Evolutionary conservation across 345 rosid species (phyloP).

Genomic region (Euclidium syriacum): DNA sequence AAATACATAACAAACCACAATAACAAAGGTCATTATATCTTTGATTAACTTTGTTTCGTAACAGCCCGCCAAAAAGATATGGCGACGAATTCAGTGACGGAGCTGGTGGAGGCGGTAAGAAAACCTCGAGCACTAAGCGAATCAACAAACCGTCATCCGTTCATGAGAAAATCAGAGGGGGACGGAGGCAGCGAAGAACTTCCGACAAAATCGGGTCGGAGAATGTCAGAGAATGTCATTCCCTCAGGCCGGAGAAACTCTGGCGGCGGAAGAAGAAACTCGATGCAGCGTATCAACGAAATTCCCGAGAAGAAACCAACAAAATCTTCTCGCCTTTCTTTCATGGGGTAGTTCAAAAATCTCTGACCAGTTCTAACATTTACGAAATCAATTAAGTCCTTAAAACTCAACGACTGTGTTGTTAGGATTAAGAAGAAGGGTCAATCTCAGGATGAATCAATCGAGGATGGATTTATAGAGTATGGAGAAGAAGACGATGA

Average conservation of each 20-base stretch:
- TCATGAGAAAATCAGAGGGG: constrained; percentile 49
- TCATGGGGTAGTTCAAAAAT: constrained; percentile 57
- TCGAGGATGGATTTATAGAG: constrained; percentile 34
- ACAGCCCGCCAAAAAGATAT: constrained; percentile 83
- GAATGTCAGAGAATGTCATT: constrained; percentile 55
- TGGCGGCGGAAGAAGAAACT: constrained; percentile 33
- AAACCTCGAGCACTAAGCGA: constrained; percentile 82
- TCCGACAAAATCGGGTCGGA: constrained; percentile 34
- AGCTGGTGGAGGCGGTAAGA: constrained; percentile 81
- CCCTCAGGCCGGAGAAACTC: constrained; percentile 44
- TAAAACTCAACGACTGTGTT: neutral
- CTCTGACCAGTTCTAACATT: neutral
- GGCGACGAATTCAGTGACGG: constrained; percentile 69
- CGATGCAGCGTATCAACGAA: constrained; percentile 79
- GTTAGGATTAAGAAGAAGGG: constrained; percentile 52
- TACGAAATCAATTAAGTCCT: neutral
- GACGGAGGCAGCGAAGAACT: constrained; percentile 37
- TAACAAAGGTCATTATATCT: no score
- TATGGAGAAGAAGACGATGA: constrained; percentile 43
- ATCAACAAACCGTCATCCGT: constrained; percentile 46
- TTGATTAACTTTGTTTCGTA: neutral
- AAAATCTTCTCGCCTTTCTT: constrained; percentile 67
- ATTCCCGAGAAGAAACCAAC: constrained; percentile 58
- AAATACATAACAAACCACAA: no score
- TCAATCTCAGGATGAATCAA: constrained; percentile 36